phyloP scores from a whole-genome alignment of 2,329 filamentous ascomycete species.

The Colletotrichum sp. region DNA sequence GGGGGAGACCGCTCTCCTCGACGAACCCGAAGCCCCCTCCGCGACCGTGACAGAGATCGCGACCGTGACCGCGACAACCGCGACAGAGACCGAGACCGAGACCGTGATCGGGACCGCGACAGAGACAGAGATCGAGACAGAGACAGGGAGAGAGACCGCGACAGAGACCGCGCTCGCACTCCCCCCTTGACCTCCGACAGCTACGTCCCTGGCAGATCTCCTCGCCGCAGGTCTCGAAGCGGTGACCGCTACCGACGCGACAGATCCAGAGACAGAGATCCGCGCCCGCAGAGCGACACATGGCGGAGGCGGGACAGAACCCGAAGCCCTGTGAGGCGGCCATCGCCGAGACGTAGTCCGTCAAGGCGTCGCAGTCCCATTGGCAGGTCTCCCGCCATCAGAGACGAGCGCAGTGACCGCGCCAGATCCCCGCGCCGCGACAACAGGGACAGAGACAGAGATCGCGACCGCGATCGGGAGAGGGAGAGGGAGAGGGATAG shows the following conservation, averaged over 20 bases:
- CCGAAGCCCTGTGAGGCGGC: slow-evolving; percentile 37
- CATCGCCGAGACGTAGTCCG: slow-evolving; percentile 40
- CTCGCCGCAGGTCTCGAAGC: slow-evolving; percentile 46
- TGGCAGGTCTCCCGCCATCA: slow-evolving; percentile 33
- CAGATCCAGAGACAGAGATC: slow-evolving; percentile 37
- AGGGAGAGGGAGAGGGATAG: slow-evolving; percentile 26
- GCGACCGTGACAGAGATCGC: slow-evolving; percentile 23
- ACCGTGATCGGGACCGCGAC: slow-evolving; percentile 23
- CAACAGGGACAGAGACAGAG: slow-evolving; percentile 32
- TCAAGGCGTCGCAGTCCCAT: slow-evolving; percentile 33
- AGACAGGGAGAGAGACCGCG: slow-evolving; percentile 19
- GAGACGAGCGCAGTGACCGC: slow-evolving; percentile 43
- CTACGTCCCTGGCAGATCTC: slow-evolving; percentile 51
- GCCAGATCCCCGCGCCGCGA: slow-evolving; percentile 26
- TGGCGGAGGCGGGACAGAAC: slow-evolving; percentile 23
- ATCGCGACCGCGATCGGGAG: slow-evolving; percentile 35
- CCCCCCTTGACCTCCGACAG: slow-evolving; percentile 47
- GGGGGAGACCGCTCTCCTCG: slow-evolving; percentile 48
- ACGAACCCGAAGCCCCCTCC: slow-evolving; percentile 32
- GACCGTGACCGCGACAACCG: slow-evolving; percentile 36
- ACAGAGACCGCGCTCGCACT: slow-evolving; percentile 28
- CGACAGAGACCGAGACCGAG: slow-evolving; percentile 29
- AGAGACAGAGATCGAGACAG: slow-evolving; percentile 24
- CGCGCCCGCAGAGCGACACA: slow-evolving; percentile 15
- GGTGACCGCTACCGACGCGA: slow-evolving; percentile 46